Conservation (phyloP, 192 early-diverging fungal species). For the Entomortierella chlamydospora region DNA sequence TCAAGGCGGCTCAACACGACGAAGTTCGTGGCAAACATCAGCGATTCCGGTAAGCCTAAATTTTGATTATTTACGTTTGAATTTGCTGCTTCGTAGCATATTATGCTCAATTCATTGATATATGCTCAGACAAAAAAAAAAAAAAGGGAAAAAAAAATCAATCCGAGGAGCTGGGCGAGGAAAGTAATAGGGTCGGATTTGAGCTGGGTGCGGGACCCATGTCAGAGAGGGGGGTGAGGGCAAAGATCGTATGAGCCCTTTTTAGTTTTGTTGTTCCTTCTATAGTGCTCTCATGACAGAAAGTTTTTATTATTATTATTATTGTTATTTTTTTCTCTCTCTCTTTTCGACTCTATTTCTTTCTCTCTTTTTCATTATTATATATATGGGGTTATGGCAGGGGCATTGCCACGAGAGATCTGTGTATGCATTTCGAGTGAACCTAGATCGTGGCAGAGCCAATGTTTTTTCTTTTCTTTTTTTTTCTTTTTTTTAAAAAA, state of each 20-base stretch:
- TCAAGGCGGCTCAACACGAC: slow-evolving; percentile 40
- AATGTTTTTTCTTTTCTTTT: too few species aligned
- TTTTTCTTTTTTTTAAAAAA: too few species aligned
- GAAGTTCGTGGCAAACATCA: slow-evolving; percentile 34
- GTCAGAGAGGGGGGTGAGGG: slow-evolving; percentile 7
- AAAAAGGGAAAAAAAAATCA: slow-evolving; percentile 4
- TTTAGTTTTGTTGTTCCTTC: slow-evolving; percentile 5
- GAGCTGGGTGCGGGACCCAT: slow-evolving; percentile 24
- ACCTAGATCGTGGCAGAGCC: too few species aligned
- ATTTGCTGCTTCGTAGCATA: not conserved
- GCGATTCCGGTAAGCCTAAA: slow-evolving; percentile 35
- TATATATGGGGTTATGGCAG: too few species aligned
- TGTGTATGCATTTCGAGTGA: too few species aligned
- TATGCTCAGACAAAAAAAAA: slow-evolving; percentile 7
- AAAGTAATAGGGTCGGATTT: slow-evolving; percentile 2
- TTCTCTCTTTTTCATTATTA: too few species aligned
- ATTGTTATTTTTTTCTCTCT: too few species aligned
- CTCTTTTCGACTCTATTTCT: too few species aligned
- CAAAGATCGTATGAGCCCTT: slow-evolving; percentile 16
- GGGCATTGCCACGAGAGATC: too few species aligned
- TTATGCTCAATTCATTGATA: not conserved
- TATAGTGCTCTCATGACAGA: slow-evolving; percentile 8
- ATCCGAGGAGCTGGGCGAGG: not conserved
- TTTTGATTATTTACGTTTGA: not conserved
- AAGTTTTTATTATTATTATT: too few species aligned